Base-by-base conservation (phyloP, 2,329 filamentous ascomycete genomes). In the Dactylellina parvicollis region DNA sequence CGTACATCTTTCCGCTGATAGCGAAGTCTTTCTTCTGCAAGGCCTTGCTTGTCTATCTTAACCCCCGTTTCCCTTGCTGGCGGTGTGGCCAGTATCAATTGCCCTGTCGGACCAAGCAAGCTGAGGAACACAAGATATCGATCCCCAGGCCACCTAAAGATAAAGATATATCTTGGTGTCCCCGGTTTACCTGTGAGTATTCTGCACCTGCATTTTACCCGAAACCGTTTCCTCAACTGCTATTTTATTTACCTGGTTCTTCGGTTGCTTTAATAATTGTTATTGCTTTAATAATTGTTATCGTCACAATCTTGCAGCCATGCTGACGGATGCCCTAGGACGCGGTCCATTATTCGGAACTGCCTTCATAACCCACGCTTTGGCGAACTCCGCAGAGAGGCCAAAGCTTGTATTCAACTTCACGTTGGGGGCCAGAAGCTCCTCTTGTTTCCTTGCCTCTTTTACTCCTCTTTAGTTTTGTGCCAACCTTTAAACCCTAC, bases 291-390 rank as follows among this genome's bases (percentile, higher is more conserved):
- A 5, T 38, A 38, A 38, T 54, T 38, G 18, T 16, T 54, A 54
- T 54, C 49, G 18, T 54, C 49, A 16, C 26, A 24, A 22, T 34
- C 55, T 49, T 54, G 59, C 57, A 61, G 55, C 60, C 54, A 73
- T 73, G 69, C 69, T 73, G 61, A 73, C 60, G 38, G 60, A 50
- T 55, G 50, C 54, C 30, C 54, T 60, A 73, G 69, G 69, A 56
- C 61, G 54, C 69, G 47, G 46, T 50, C 55, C 69, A 55, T 38
- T 56, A 59, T 66, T 73, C 55, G 69, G 69, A 66, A 61, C 69
- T 38, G 57, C 38, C 40, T 55, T 66, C 26, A 34, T 56, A 71
- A 28, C 54, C 57, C 52, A 55, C 47, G 38, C 54, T 60, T 56
- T 66, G 60, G 69, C 69, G 69, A 73, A 73, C 55, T 73, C 60